A percentile compares a stretch with the other conserved stretches of the same genome.
These are phyloP conservation scores for Saccharomyces uvarum DNA, from an alignment of 1,139 yeast species.

Conservation along the genomic window DNA sequence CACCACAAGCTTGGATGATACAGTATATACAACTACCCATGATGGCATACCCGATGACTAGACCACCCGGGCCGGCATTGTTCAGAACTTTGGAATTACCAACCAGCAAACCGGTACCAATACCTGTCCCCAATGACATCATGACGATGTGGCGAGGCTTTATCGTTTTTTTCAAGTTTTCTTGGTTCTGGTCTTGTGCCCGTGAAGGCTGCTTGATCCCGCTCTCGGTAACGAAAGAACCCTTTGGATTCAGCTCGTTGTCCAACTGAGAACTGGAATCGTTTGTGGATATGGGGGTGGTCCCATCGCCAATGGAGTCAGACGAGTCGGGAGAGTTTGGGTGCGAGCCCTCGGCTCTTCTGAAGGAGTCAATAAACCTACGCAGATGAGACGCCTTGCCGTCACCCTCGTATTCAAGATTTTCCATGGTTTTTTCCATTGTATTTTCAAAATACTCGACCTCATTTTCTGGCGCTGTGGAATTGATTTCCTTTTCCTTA, in stretches of 20 bases:
- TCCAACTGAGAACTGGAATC: slow-evolving; percentile 2
- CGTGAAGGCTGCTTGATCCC: not conserved
- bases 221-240: not conserved
- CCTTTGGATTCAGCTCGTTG: slow-evolving; percentile 2
- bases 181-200: slow-evolving; percentile 10
- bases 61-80: slow-evolving; percentile 76
- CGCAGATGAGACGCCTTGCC: slow-evolving; percentile 8
- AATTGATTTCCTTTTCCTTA: slow-evolving; percentile 9
- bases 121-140: slow-evolving; percentile 80
- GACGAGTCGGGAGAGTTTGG: slow-evolving; percentile 6
- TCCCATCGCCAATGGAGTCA: not conserved
- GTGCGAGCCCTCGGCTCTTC: slow-evolving; percentile 17
- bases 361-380: slow-evolving; percentile 26
- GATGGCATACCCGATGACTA: slow-evolving; percentile 59
- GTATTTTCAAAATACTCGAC: slow-evolving; percentile 19
- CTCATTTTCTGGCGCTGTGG: slow-evolving; percentile 14
- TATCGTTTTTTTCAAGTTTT: slow-evolving; percentile 41
- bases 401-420: not conserved
- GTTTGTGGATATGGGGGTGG: not conserved
- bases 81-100: slow-evolving; percentile 65
- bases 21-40: slow-evolving; percentile 65
- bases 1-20: slow-evolving; percentile 81
- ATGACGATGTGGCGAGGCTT: slow-evolving; percentile 48
- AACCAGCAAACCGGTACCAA: slow-evolving; percentile 72
- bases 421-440: slow-evolving; percentile 7